phyloP scores from a whole-genome alignment of 192 early-diverging fungal species.

The Lobulomyces angularis region DNA sequence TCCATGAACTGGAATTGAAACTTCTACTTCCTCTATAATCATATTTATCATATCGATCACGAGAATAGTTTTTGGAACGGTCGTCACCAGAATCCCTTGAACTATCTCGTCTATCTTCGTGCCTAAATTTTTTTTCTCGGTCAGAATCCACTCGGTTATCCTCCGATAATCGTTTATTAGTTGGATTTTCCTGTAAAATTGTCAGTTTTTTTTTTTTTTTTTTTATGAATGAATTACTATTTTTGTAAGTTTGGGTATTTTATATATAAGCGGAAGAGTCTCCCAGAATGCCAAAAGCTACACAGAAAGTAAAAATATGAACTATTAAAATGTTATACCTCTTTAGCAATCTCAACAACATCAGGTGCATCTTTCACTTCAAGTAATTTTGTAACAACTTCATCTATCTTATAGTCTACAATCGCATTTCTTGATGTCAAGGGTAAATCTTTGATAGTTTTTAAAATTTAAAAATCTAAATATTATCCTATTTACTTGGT shows the following conservation, averaged over 20 bases:
- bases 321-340: conserved; percentile 8
- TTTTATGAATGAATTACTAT: no score
- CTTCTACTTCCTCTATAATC: no score
- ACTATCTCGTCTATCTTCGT: no score
- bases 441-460: conserved; percentile 62
- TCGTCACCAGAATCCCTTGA: no score
- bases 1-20: no score
- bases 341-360: conserved; percentile 30
- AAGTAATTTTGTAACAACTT: conserved; percentile 38
- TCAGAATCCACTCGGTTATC: no score
- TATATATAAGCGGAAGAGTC: conserved; percentile 20
- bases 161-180: no score
- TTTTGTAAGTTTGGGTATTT: conserved; percentile 42
- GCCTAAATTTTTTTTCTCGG: no score
- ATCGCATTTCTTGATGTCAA: conserved; percentile 67
- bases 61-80: no score
- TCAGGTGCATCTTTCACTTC: conserved; percentile 30
- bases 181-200: no score
- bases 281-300: conserved; percentile 28
- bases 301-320: conserved; percentile 1
- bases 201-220: no score
- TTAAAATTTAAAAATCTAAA: conserved; percentile 16
- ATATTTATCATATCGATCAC: no score
- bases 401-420: conserved; percentile 64
- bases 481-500: not conserved